phyloP scores from a whole-genome alignment of 2,329 filamentous ascomycete genomes.

The Colletotrichum echinochloae region DNA sequence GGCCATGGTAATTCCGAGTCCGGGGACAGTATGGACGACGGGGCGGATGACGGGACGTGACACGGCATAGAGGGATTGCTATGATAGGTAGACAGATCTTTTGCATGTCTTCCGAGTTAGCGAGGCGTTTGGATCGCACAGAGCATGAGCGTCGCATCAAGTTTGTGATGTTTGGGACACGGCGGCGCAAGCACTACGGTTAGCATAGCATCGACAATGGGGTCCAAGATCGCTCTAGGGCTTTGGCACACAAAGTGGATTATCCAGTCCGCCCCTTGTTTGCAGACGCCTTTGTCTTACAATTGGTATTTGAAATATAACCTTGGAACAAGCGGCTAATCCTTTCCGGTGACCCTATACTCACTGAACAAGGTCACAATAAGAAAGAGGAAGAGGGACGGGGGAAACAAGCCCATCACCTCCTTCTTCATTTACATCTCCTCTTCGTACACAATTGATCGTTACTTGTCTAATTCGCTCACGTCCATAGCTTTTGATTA shows the following conservation, averaged over 20 bases:
- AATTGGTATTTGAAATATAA: constrained; percentile 27
- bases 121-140: constrained; percentile 9
- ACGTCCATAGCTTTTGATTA: background rate
- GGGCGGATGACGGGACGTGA: background rate
- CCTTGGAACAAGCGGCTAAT: constrained; percentile 5
- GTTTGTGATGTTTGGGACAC: constrained; percentile 4
- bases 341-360: background rate
- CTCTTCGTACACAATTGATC: constrained; percentile 7
- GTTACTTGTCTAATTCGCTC: background rate
- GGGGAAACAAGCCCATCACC: background rate
- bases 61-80: background rate
- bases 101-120: constrained; percentile 1
- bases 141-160: background rate
- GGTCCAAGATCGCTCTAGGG: background rate
- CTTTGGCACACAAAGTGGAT: background rate
- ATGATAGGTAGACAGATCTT: background rate
- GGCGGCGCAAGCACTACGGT: background rate
- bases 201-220: background rate
- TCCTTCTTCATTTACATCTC: background rate
- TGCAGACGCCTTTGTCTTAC: background rate
- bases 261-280: background rate
- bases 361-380: constrained; percentile 2
- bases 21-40: constrained; percentile 33
- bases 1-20: constrained; percentile 37
- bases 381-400: background rate